These are phyloP conservation scores for Colletotrichum paranaense DNA, from an alignment of 2,329 filamentous ascomycete genomes.

Conservation along the genomic window DNA sequence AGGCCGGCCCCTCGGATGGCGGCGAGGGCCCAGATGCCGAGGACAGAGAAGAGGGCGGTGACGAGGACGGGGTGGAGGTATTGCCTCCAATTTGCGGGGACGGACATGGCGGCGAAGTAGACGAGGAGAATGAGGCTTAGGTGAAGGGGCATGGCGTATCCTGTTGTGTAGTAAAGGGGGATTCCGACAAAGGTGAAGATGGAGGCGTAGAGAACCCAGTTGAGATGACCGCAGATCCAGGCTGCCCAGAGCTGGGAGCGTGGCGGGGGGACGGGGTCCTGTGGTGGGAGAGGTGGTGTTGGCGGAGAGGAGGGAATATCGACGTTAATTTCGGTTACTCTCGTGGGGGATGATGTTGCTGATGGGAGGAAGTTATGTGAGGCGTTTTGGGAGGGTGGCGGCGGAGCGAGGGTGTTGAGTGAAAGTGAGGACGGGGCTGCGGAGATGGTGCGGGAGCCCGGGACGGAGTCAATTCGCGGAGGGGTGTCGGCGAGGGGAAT, in stretches of 20 bases:
- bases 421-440: slow-evolving; percentile 37
- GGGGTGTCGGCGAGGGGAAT: slow-evolving; percentile 55
- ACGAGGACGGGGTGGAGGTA: slow-evolving; percentile 70
- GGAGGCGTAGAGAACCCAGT: slow-evolving; percentile 55
- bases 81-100: slow-evolving; percentile 60
- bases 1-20: slow-evolving; percentile 55
- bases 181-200: slow-evolving; percentile 64
- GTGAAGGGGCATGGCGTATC: slow-evolving; percentile 64
- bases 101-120: slow-evolving; percentile 61
- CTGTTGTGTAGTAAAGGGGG: slow-evolving; percentile 63
- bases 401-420: slow-evolving; percentile 33
- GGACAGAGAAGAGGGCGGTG: slow-evolving; percentile 63
- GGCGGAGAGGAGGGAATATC: neutral
- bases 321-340: neutral
- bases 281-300: slow-evolving; percentile 43
- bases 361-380: slow-evolving; percentile 41
- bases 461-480: slow-evolving; percentile 34
- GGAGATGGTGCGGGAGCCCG: slow-evolving; percentile 36
- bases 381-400: slow-evolving; percentile 33
- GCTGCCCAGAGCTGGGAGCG: slow-evolving; percentile 63
- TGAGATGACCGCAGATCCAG: slow-evolving; percentile 55
- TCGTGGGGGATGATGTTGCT: neutral
- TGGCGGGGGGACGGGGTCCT: slow-evolving; percentile 55
- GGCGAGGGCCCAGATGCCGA: slow-evolving; percentile 65
- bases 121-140: slow-evolving; percentile 60